Base-by-base conservation (phyloP, 352 stramenopile species). In the Pythium oligandrum region DNA sequence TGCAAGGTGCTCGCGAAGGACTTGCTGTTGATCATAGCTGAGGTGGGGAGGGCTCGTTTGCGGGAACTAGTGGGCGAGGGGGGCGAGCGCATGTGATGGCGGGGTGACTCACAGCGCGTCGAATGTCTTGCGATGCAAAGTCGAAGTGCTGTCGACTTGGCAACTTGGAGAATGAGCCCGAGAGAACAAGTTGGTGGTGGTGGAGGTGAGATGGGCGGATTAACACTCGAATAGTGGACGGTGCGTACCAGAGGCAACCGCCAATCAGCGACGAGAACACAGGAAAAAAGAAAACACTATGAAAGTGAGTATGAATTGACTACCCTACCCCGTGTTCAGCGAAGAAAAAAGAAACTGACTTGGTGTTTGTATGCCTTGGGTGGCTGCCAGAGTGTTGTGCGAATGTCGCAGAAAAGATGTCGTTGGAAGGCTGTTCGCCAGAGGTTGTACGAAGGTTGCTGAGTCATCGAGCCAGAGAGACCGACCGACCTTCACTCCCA, bases 271-370 rank as follows among this genome's bases (percentile, higher is more conserved):
- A 7, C 2, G 11, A 7, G 42, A 1, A 32, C 12, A 26, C 7
- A 31, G 36, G 47, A 54, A 61, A 55, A 61, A 61, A 61, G 56
- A 63, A 63, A 55, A 34, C 39, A 48, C 42, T 63, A 63, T 54
- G 48, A 48, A 63, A 53, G 35, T 51, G 54, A 57, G 56, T 63
- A 63, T 63, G 4, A 26, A n/a, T 12, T 1, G 3, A 32, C 6
- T 44, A 32, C 39, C 56, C 56, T 63, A 63, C 34, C 42, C 47
- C 56, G 44, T 1, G 6, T 56, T 57, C 39, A 53, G 44, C 37
- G 49, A 57, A 43, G 54, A 46, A 63, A 63, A 63, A 63, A 62
- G 56, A 63, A 63, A 53, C 48, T 42, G 34, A 46, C 56, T 63
- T 56, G 48, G 12, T 8, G 38, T 53, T 51, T 57, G 48, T 63